These are phyloP conservation scores for Chlamydomonas sp. DNA, from an alignment of 139 green algal genomes.

Conservation along the genomic window DNA sequence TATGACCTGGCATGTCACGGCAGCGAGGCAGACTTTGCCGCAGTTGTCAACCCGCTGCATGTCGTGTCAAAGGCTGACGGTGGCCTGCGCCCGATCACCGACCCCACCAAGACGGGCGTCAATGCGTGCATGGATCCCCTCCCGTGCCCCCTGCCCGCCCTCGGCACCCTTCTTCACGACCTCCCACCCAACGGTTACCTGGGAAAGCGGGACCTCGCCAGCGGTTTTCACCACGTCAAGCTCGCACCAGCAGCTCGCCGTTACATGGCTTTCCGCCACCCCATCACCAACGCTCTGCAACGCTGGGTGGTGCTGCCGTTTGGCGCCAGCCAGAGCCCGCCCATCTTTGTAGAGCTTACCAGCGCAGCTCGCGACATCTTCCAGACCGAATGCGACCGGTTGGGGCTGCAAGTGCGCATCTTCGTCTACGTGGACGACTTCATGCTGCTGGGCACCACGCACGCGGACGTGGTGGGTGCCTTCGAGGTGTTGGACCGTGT, in stretches of 20 bases:
- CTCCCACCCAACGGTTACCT: not conserved
- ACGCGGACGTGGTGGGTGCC: not conserved
- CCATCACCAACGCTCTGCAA: not conserved
- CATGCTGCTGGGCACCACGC: not conserved
- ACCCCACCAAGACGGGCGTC: too few relatives aligned
- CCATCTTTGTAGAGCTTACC: constrained; percentile 17
- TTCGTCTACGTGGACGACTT: constrained; percentile 9
- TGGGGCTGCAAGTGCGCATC: constrained; percentile 42
- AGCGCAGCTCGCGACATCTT: constrained; percentile 9
- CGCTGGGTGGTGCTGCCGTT: constrained; percentile 26
- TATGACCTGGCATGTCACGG: not conserved
- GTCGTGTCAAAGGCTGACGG: too few relatives aligned
- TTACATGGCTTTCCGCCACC: constrained; percentile 25
- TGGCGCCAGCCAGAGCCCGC: constrained; percentile 29
- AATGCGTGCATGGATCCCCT: too few relatives aligned
- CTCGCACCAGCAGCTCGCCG: not conserved
- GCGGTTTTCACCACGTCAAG: constrained; percentile 16
- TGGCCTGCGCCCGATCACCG: too few relatives aligned
- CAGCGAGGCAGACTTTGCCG: not conserved
- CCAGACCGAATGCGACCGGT: constrained; percentile 32
- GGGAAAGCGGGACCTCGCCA: constrained; percentile 23
- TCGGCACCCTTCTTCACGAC: not conserved
- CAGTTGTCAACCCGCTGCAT: too few relatives aligned
- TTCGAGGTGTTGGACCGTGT: constrained; percentile 6
- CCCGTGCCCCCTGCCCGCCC: not conserved